Percentiles rank a stretch among this genome's conserved stretches.
phyloP scores from a whole-genome alignment of 2,329 filamentous ascomycete species.

The Aureobasidium sp. region DNA sequence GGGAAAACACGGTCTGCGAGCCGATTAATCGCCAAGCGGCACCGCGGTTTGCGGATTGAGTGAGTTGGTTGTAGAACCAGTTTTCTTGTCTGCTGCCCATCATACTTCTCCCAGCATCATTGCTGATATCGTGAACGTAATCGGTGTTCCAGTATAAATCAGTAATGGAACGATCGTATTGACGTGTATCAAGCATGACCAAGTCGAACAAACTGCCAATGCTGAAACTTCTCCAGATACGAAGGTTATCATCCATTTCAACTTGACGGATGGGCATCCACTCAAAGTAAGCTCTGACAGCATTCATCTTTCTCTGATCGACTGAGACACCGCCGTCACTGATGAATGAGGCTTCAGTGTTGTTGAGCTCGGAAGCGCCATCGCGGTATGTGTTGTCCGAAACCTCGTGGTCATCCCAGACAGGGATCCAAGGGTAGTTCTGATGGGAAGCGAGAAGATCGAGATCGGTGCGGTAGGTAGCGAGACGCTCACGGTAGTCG shows the following conservation, averaged over 20 bases:
- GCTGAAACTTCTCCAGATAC: constrained; percentile 59
- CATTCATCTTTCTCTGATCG: constrained; percentile 65
- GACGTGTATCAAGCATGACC: constrained; percentile 60
- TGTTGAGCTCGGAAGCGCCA: constrained; percentile 52
- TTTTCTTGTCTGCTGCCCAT: constrained; percentile 67
- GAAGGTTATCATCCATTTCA: constrained; percentile 60
- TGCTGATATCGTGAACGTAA: constrained; percentile 53
- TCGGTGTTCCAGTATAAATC: constrained; percentile 48
- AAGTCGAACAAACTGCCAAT: constrained; percentile 58
- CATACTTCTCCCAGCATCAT: constrained; percentile 58
- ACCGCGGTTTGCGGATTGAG: constrained; percentile 45
- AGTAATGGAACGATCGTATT: constrained; percentile 61
- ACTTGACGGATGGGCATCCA: constrained; percentile 56
- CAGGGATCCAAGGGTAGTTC: constrained; percentile 53
- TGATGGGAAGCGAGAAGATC: constrained; percentile 51
- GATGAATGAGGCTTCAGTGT: constrained; percentile 58
- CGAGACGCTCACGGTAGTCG: constrained; percentile 52
- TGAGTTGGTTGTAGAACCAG: constrained; percentile 56
- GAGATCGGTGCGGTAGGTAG: constrained; percentile 52
- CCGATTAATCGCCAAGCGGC: constrained; percentile 66
- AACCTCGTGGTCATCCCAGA: constrained; percentile 59
- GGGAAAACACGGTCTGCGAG: constrained; percentile 61
- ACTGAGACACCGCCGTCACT: constrained; percentile 50
- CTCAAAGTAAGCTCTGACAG: constrained; percentile 62
- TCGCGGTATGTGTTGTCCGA: constrained; percentile 59